phyloP scores from a whole-genome alignment of 2,329 filamentous ascomycete genomes.

The Bipolaris sorokiniana region DNA sequence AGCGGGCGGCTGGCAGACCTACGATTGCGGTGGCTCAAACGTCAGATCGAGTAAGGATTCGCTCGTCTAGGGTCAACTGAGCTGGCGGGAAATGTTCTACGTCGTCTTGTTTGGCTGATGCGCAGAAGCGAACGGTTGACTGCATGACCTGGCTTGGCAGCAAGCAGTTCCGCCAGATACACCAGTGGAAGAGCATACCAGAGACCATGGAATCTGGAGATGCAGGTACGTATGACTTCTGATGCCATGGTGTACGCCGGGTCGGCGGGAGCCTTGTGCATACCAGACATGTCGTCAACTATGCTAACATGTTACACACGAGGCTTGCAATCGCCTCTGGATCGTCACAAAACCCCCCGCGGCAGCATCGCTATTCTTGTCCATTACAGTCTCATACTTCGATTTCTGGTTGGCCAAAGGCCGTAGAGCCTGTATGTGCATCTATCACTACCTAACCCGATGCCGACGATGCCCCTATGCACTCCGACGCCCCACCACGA shows the following conservation, averaged over 20 bases:
- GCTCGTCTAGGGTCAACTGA: constrained; percentile 37
- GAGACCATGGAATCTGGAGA: constrained; percentile 16
- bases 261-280: constrained; percentile 4
- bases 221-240: constrained; percentile 12
- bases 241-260: constrained; percentile 7
- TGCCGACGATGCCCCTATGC: constrained; percentile 2
- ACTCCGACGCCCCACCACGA: not conserved
- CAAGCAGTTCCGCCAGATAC: constrained; percentile 8
- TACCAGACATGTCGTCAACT: constrained; percentile 14
- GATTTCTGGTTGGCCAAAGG: not conserved
- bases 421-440: constrained; percentile 1
- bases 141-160: constrained; percentile 36
- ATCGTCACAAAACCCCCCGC: not conserved
- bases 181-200: constrained; percentile 15
- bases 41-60: constrained; percentile 25
- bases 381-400: not conserved
- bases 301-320: constrained; percentile 13
- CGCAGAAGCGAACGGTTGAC: constrained; percentile 38
- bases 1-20: constrained; percentile 12
- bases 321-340: constrained; percentile 5
- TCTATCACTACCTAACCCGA: constrained; percentile 1
- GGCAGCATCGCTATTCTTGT: not conserved
- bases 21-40: constrained; percentile 15
- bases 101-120: constrained; percentile 38
- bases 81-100: constrained; percentile 31